phyloP scores from a whole-genome alignment of 176 grass and related monocot species.

The Oryza nivara region DNA sequence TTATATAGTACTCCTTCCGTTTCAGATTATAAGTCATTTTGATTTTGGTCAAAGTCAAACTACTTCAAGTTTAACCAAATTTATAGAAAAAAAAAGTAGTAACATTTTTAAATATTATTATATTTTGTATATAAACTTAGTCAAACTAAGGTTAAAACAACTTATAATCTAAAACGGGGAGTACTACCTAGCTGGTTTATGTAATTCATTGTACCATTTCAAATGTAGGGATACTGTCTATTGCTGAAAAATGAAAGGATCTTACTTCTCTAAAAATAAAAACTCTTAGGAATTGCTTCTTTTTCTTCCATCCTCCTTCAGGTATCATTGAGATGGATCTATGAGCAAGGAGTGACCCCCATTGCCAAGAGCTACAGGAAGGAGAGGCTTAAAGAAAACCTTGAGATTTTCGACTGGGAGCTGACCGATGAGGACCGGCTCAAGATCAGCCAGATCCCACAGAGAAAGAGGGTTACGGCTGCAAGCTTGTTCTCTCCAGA shows the following conservation, averaged over 20 bases:
- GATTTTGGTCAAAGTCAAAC: too few relatives aligned
- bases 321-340: conserved; percentile 62
- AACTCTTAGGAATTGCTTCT: neutral
- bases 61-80: too few relatives aligned
- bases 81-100: too few relatives aligned
- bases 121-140: too few relatives aligned
- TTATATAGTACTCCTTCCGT: too few relatives aligned
- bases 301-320: neutral
- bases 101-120: too few relatives aligned
- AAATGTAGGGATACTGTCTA: too few relatives aligned
- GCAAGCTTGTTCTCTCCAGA: neutral
- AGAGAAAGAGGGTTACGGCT: conserved; percentile 34
- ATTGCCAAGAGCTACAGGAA: conserved; percentile 61
- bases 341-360: conserved; percentile 47
- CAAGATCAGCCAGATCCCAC: conserved; percentile 55
- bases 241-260: neutral
- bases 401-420: conserved; percentile 55
- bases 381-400: conserved; percentile 53
- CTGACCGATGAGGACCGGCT: conserved; percentile 42
- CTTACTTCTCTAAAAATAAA: neutral
- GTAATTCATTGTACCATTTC: too few relatives aligned
- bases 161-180: too few relatives aligned
- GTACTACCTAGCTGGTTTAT: too few relatives aligned
- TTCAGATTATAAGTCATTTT: too few relatives aligned
- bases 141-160: too few relatives aligned